Base-by-base conservation (phyloP, 495 filamentous ascomycete species). In the Neurospora africana region DNA sequence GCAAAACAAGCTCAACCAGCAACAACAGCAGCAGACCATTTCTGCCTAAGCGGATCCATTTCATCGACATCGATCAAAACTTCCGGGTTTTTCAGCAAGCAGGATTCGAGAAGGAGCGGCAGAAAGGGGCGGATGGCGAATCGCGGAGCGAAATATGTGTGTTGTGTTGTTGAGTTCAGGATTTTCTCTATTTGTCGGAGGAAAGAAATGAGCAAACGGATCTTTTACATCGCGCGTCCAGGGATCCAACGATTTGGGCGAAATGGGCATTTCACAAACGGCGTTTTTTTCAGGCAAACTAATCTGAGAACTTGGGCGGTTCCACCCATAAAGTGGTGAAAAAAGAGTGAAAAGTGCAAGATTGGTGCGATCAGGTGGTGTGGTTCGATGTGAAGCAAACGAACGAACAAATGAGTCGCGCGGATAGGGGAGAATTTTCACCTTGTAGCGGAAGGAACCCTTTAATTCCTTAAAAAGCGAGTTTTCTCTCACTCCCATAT, bases 1-100 rank as follows among this genome's bases (percentile, higher is more conserved):
- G 69, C 78, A 78, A 65, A 80, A 80, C 74, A 76, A 58, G 73
- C 71, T 78, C 53, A 65, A 65, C 53, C 53, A 65, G 53, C 53
- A 65, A 35, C 53, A 33, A 19, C 53, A 65, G 27, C 53, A 61
- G 47, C 47, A 65, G 27, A 35, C 53, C 53, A 27, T 35, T 33
- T 17, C 53, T 33, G 53, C 53, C 15, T 65, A 33, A 65, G 30
- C 53, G 15, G 15, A 19, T 38, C 9, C 37, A 10, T 65, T 27
- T 15, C 27, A 65, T 65, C 53, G 53, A 61, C 53, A 30, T 61
- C 47, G 47, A 58, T 17, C 23, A 23, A 61, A 2, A 30, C 23
- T 61, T 61, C 23, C 53, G 23, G 13, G 6, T 8, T 65, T 65
- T 19, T 35, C 53, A 65, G 53, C 53, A 65, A 65, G 53, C 53